Evolutionary conservation across 768 basidiomycete genomes (phyloP), one percentile per base, ranked within the genome.

Genomic region (Russula brevipes): DNA sequence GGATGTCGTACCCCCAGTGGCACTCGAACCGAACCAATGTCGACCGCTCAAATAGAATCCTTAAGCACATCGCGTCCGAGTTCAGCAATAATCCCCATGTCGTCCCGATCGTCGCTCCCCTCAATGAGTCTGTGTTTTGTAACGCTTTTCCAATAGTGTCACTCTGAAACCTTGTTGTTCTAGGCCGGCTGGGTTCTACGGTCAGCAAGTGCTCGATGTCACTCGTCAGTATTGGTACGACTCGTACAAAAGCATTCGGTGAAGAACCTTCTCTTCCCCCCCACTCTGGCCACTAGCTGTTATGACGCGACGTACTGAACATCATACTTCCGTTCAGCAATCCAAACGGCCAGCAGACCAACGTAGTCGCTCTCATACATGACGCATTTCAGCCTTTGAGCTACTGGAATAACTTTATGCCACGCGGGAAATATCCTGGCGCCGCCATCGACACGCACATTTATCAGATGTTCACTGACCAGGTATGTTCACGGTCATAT

Each of bases 361-460:
- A 90, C 70, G 82, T 81, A 3, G 72, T 91, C 12, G 81, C 85
- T 12, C 74, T 91, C 68, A 79, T 92, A 44, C 85, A 88, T 68
- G 91, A 92, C 66, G 90, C 89, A 3, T 93, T 92, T 78, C 88
- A 90, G 71, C 76, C 84, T 53, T 77, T 90, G 54, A 82, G 79
- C 64, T 86, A 81, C 69, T 92, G 90, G 89, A 70, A 74, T 44
- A 82, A 83, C 19, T 89, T 87, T 64, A 77, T 84, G 78, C 74
- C 78, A 4, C 53, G 74, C n/a, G 81, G 83, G 0, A 61, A 76
- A 42, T 87, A 66, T 61, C 70, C 85, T 45, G 87, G 88, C 11
- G 91, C 91, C 19, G 82, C 86, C 30, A 82, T 93, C 76, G 90
- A 91, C 72, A 89, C 86, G 39, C 89, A 91, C 70, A 82, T 87